Percentiles rank a stretch among this genome's conserved stretches.
These are phyloP conservation scores for Globisporangium viniferum DNA, from an alignment of 352 stramenopile species.

Conservation along the genomic window DNA sequence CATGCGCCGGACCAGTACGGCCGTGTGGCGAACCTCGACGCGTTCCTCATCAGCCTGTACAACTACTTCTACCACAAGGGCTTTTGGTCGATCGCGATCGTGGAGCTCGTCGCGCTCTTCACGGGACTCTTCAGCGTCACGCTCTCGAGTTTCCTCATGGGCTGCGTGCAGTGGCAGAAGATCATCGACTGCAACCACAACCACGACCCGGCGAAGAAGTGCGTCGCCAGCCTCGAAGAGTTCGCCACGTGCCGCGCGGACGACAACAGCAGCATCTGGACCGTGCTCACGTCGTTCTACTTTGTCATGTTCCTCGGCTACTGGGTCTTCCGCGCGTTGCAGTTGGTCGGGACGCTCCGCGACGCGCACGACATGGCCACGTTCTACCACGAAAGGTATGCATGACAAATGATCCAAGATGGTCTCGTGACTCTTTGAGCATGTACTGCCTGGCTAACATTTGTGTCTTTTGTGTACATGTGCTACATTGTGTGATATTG, in stretches of 20 bases:
- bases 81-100: constrained; percentile 86
- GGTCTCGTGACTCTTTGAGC: neutral
- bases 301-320: constrained; percentile 94
- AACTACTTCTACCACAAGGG: constrained; percentile 94
- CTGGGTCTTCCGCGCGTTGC: constrained; percentile 84
- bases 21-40: constrained; percentile 84
- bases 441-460: neutral
- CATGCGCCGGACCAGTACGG: constrained; percentile 65
- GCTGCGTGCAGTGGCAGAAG: constrained; percentile 93
- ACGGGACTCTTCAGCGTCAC: constrained; percentile 96
- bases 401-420: neutral
- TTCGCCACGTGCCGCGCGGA: constrained; percentile 67
- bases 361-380: constrained; percentile 88
- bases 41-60: constrained; percentile 92
- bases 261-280: constrained; percentile 43
- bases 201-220: constrained; percentile 68
- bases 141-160: constrained; percentile 93
- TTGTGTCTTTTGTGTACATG: neutral
- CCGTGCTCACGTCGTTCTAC: constrained; percentile 87
- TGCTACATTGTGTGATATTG: constrained; percentile 1
- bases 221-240: constrained; percentile 65
- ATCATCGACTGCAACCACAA: constrained; percentile 81
- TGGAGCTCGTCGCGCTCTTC: constrained; percentile 89
- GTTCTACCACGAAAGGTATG: constrained; percentile 88
- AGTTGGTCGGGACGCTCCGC: constrained; percentile 79